phyloP scores from a whole-genome alignment of 345 rosid species.

The Erodium maritimum region DNA sequence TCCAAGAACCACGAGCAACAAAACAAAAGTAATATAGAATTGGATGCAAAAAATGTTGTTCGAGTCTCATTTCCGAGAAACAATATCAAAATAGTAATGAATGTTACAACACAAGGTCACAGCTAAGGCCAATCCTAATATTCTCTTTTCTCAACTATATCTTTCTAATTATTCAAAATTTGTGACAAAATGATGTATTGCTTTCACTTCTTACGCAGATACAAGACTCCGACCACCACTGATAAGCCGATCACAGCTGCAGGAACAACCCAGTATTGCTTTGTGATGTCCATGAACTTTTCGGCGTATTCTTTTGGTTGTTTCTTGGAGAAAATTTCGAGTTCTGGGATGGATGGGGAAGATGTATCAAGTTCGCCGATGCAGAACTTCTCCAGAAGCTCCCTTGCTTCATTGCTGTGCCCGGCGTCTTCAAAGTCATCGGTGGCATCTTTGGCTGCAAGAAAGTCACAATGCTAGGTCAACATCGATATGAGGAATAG shows the following conservation, averaged over 20 bases:
- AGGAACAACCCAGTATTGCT: constrained; percentile 64
- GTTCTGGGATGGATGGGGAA: constrained; percentile 44
- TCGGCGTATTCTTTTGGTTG: constrained; percentile 16
- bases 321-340: constrained; percentile 39
- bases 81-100: not conserved
- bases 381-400: constrained; percentile 48
- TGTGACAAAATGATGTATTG: not conserved
- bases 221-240: constrained; percentile 42
- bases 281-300: constrained; percentile 41
- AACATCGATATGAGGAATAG: not conserved
- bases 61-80: not conserved
- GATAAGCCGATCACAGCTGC: constrained; percentile 49
- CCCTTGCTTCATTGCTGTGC: constrained; percentile 62
- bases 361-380: constrained; percentile 67
- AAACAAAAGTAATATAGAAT: no score
- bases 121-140: not conserved
- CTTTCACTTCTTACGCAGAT: constrained; percentile 48
- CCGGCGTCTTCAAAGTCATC: constrained; percentile 89
- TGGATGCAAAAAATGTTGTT: no score
- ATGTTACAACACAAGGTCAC: not conserved
- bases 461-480: constrained; percentile 1
- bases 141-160: not conserved
- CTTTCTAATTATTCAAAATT: not conserved
- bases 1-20: no score
- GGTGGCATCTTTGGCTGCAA: constrained; percentile 67